These are phyloP conservation scores for Aureobasidium melanogenum DNA, from an alignment of 2,329 filamentous ascomycete genomes.

Conservation along the genomic window DNA sequence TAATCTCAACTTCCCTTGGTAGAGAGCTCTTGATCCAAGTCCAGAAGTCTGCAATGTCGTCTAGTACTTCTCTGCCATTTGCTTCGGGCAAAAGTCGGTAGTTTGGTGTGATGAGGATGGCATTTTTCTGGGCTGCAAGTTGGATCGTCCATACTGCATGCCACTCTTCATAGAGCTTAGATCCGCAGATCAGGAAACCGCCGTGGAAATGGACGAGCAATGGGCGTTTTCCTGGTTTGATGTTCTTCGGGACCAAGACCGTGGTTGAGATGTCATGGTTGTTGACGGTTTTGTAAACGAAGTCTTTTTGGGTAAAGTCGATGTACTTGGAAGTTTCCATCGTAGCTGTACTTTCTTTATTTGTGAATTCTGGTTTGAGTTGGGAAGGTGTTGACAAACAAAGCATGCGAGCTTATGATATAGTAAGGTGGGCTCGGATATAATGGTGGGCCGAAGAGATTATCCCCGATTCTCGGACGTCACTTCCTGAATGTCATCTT, in stretches of 20 bases:
- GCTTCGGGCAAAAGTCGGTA: slow-evolving; percentile 46
- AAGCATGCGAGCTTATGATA: not conserved
- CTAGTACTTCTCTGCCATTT: slow-evolving; percentile 37
- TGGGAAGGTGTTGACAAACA: not conserved
- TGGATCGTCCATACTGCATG: slow-evolving; percentile 27
- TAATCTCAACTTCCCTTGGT: slow-evolving; percentile 4
- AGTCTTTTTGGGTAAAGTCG: slow-evolving; percentile 31
- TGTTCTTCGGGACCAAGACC: slow-evolving; percentile 32
- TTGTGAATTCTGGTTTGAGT: too few species aligned
- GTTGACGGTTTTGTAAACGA: slow-evolving; percentile 33
- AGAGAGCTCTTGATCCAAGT: slow-evolving; percentile 29
- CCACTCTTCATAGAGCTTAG: slow-evolving; percentile 10
- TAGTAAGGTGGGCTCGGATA: not conserved
- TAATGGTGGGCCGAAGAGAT: not conserved
- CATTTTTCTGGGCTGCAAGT: slow-evolving; percentile 29
- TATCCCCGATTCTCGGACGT: not conserved
- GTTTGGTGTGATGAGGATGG: slow-evolving; percentile 41
- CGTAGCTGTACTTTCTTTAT: not conserved
- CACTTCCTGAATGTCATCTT: not conserved
- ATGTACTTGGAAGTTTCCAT: slow-evolving; percentile 22
- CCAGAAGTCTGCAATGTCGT: slow-evolving; percentile 42
- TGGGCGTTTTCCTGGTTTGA: slow-evolving; percentile 27
- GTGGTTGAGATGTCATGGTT: slow-evolving; percentile 29
- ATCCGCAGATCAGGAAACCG: slow-evolving; percentile 30
- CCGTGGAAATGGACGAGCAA: slow-evolving; percentile 38